Conservation (phyloP, 2,329 filamentous ascomycete genomes). For the Aureobasidium pullulans region DNA sequence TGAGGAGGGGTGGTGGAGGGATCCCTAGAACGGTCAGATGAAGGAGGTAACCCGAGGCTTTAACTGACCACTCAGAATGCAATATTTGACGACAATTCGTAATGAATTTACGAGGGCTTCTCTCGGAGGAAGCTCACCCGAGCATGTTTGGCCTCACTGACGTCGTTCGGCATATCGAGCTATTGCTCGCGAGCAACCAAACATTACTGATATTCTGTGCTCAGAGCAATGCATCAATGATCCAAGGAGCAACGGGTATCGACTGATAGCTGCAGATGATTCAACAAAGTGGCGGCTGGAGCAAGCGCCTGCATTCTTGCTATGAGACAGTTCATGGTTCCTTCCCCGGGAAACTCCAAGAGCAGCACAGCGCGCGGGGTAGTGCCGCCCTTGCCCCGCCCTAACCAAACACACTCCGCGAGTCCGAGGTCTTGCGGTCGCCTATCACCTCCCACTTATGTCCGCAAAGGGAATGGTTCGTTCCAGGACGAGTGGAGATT, state of each 20-base stretch:
- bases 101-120: background rate
- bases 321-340: background rate
- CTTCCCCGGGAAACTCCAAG: background rate
- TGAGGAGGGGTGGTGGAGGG: background rate
- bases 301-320: background rate
- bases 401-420: conserved; percentile 10
- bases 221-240: background rate
- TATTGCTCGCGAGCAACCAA: background rate
- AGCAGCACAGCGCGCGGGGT: conserved; percentile 12
- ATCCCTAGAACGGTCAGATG: background rate
- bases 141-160: conserved; percentile 1
- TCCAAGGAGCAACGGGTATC: background rate
- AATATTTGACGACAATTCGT: background rate
- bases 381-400: conserved; percentile 3
- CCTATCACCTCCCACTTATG: background rate
- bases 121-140: conserved; percentile 2
- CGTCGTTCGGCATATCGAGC: background rate
- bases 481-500: conserved; percentile 12
- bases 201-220: background rate
- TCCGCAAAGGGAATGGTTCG: background rate
- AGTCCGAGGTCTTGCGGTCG: conserved; percentile 9
- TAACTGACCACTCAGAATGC: background rate
- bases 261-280: background rate
- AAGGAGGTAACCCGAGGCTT: background rate
- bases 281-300: background rate